phyloP scores from a whole-genome alignment of 805 yeast species.

The Metschnikowia lochheadii region DNA sequence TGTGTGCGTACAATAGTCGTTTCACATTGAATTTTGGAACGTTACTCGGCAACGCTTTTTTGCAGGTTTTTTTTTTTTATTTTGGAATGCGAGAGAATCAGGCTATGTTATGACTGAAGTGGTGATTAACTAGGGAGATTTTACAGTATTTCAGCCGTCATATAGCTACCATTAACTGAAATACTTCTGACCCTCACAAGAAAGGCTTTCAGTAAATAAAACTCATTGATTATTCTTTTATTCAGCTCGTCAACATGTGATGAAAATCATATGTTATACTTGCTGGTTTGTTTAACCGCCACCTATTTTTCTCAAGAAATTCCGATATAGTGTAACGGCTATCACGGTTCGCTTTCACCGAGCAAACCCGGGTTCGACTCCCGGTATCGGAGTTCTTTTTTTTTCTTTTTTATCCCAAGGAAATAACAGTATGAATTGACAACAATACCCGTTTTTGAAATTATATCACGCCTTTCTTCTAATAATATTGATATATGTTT shows the following conservation, averaged over 20 bases:
- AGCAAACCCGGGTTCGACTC: conserved; percentile 84
- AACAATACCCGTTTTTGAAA: background rate
- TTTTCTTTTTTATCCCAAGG: background rate
- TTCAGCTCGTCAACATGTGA: no score
- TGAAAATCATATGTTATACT: no score
- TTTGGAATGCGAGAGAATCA: background rate
- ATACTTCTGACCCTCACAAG: background rate
- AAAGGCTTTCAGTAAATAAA: no score
- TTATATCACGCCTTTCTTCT: background rate
- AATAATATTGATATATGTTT: no score
- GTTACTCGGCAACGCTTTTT: background rate
- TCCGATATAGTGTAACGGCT: conserved; percentile 82
- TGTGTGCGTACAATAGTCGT: background rate
- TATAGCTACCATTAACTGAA: background rate
- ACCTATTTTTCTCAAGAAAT: background rate
- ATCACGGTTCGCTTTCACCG: conserved; percentile 83
- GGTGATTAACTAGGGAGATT: no score
- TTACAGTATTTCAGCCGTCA: no score
- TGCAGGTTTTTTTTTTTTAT: background rate
- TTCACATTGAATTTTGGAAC: background rate
- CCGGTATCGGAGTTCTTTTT: conserved; percentile 63
- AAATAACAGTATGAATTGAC: no score
- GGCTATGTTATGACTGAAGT: background rate
- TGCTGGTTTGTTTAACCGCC: background rate
- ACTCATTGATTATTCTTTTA: no score